These are phyloP conservation scores for Ganoderma sinense DNA, from an alignment of 1,284 basidiomycete genomes.

Conservation along the genomic window DNA sequence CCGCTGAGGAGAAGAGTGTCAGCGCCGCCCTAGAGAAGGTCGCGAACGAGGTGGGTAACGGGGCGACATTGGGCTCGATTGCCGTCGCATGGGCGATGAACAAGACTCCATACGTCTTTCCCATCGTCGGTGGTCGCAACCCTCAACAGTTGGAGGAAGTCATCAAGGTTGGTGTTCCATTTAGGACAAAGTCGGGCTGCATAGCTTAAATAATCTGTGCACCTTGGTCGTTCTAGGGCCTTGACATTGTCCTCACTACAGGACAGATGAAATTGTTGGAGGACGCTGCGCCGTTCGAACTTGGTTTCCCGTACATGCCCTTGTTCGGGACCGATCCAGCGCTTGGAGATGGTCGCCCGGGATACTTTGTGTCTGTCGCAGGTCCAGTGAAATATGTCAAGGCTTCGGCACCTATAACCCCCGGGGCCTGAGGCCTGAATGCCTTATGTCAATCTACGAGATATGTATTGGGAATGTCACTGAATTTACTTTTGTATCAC, in stretches of 20 bases:
- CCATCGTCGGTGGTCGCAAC: slow-evolving; percentile 23
- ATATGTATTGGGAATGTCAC: background rate
- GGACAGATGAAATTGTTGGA: slow-evolving; percentile 54
- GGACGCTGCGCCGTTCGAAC: slow-evolving; percentile 45
- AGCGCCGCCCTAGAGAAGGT: slow-evolving; percentile 30
- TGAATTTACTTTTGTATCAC: background rate
- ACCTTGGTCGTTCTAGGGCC: slow-evolving; percentile 44
- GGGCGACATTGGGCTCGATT: slow-evolving; percentile 25
- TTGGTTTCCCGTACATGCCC: slow-evolving; percentile 47
- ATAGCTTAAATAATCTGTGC: background rate
- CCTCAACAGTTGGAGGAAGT: slow-evolving; percentile 52
- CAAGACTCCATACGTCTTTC: slow-evolving; percentile 27
- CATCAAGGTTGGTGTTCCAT: slow-evolving; percentile 40
- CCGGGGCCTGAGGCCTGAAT: slow-evolving; percentile 15
- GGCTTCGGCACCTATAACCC: slow-evolving; percentile 13
- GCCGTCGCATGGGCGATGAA: slow-evolving; percentile 39
- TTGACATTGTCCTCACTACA: slow-evolving; percentile 49
- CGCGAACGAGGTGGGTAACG: slow-evolving; percentile 33
- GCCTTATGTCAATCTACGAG: background rate
- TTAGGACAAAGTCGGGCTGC: background rate
- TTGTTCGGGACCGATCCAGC: slow-evolving; percentile 39
- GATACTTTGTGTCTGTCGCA: slow-evolving; percentile 15
- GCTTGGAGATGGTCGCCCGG: slow-evolving; percentile 7
- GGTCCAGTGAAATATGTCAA: slow-evolving; percentile 23
- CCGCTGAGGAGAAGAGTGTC: slow-evolving; percentile 28